Evolutionary conservation across 1,139 yeast genomes (phyloP).

Genomic region (Candida glucosophila): DNA sequence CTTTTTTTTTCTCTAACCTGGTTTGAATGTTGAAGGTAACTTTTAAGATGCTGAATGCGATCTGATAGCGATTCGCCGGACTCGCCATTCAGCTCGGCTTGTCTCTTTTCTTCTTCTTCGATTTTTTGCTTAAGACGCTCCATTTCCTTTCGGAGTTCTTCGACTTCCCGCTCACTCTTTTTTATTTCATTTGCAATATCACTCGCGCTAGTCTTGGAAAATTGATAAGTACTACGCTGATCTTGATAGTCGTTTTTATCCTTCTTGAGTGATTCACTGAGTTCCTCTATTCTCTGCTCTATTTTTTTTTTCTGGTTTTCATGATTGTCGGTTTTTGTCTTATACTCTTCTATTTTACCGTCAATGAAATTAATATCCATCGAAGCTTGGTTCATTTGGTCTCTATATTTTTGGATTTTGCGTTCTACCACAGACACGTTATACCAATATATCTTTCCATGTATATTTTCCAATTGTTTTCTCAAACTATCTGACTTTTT

Average conservation of each 20-base stretch:
- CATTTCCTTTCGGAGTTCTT: conserved; percentile 16
- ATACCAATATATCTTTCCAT: conserved; percentile 63
- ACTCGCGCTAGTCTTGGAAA: conserved; percentile 5
- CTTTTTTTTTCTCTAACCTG: conserved; percentile 6
- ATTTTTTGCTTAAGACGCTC: conserved; percentile 9
- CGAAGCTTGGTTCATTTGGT: conserved; percentile 12
- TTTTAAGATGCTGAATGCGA: conserved; percentile 8
- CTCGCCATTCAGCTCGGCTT: conserved; percentile 33
- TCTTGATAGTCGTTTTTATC: conserved; percentile 4
- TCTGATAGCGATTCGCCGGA: conserved; percentile 21
- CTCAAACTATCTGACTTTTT: conserved; percentile 34
- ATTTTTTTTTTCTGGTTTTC: conserved; percentile 12
- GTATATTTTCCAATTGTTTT: conserved; percentile 32
- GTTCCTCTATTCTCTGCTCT: conserved; percentile 12
- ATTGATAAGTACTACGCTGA: conserved; percentile 3
- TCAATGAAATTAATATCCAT: conserved; percentile 12
- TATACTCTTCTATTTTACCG: conserved; percentile 5
- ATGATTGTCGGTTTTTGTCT: conserved; percentile 6
- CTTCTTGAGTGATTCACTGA: conserved; percentile 6
- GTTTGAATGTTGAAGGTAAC: conserved; percentile 8
- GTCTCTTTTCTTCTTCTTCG: conserved; percentile 14
- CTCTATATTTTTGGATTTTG: conserved; percentile 12
- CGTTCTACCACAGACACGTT: conserved; percentile 35
- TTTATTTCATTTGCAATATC: conserved; percentile 5
- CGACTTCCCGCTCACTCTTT: conserved; percentile 8